Percentiles rank a stretch among this genome's conserved stretches.
phyloP scores from a whole-genome alignment of 2,329 filamentous ascomycete genomes.

The Sporothrix brasiliensis region DNA sequence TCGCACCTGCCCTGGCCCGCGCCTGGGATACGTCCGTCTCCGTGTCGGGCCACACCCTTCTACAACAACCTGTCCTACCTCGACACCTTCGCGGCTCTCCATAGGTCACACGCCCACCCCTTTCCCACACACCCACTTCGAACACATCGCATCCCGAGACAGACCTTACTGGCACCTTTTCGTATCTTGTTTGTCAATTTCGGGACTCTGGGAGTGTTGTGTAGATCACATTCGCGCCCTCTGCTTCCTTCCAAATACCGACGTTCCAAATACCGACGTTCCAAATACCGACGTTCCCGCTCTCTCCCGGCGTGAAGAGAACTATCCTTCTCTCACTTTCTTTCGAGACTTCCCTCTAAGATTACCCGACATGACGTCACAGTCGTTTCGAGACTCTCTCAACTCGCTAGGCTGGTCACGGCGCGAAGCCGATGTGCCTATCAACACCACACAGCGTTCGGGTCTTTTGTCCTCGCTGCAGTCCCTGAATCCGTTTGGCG shows the following conservation, averaged over 20 bases:
- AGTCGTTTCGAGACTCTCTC: constrained; percentile 90
- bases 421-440: constrained; percentile 74
- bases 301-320: not conserved
- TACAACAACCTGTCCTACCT: not conserved
- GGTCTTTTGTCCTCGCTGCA: constrained; percentile 80
- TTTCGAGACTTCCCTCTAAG: not conserved
- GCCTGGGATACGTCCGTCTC: constrained; percentile 15
- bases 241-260: not conserved
- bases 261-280: too few relatives aligned
- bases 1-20: constrained; percentile 20
- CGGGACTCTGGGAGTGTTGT: not conserved
- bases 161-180: constrained; percentile 2
- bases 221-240: constrained; percentile 13
- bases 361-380: constrained; percentile 69
- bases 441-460: constrained; percentile 70
- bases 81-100: not conserved
- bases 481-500: constrained; percentile 83
- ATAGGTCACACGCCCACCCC: constrained; percentile 24
- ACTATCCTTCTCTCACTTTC: not conserved
- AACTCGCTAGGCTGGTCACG: constrained; percentile 94
- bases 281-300: constrained; percentile 1
- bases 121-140: constrained; percentile 8
- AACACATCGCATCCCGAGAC: constrained; percentile 16
- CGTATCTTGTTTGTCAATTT: not conserved
- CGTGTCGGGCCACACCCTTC: constrained; percentile 15